These are phyloP conservation scores for Penicillium malachiteum DNA, from an alignment of 495 filamentous ascomycete species.

Conservation along the genomic window DNA sequence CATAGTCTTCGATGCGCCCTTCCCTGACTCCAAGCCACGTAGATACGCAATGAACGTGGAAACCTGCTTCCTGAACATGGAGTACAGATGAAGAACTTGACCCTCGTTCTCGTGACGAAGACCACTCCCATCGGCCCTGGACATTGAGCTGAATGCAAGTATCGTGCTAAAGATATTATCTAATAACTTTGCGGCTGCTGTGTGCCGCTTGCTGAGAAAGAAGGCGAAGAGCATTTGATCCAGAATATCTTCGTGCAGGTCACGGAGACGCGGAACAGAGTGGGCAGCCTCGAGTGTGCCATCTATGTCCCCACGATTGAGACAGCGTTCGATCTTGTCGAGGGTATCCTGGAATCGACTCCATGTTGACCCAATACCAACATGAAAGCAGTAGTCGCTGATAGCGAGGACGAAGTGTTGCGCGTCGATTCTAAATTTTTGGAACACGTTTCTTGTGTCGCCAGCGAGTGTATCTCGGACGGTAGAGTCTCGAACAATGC, in stretches of 20 bases:
- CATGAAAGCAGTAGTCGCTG: constrained; percentile 72
- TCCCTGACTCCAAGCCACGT: constrained; percentile 48
- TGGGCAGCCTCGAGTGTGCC: constrained; percentile 53
- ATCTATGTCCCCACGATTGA: constrained; percentile 48
- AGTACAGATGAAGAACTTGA: constrained; percentile 55
- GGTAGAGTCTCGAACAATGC: constrained; percentile 63
- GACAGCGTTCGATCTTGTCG: constrained; percentile 56
- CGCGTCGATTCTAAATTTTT: constrained; percentile 70
- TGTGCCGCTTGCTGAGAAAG: constrained; percentile 55
- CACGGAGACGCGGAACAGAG: constrained; percentile 60
- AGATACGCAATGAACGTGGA: constrained; percentile 57
- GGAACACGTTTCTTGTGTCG: constrained; percentile 44
- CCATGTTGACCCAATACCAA: constrained; percentile 72
- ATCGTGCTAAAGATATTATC: constrained; percentile 76
- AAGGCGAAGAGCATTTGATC: constrained; percentile 75
- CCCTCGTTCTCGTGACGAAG: constrained; percentile 40
- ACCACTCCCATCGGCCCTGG: constrained; percentile 39
- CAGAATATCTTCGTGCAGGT: constrained; percentile 73
- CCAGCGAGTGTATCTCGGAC: constrained; percentile 37
- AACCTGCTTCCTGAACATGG: constrained; percentile 63
- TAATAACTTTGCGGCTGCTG: constrained; percentile 67
- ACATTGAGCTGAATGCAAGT: constrained; percentile 62
- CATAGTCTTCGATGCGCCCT: constrained; percentile 35
- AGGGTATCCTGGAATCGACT: constrained; percentile 63
- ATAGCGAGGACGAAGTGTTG: constrained; percentile 72